These are phyloP conservation scores for Diophrys appendiculata DNA, from an alignment of 73 alveolate genomes.

Conservation along the genomic window DNA sequence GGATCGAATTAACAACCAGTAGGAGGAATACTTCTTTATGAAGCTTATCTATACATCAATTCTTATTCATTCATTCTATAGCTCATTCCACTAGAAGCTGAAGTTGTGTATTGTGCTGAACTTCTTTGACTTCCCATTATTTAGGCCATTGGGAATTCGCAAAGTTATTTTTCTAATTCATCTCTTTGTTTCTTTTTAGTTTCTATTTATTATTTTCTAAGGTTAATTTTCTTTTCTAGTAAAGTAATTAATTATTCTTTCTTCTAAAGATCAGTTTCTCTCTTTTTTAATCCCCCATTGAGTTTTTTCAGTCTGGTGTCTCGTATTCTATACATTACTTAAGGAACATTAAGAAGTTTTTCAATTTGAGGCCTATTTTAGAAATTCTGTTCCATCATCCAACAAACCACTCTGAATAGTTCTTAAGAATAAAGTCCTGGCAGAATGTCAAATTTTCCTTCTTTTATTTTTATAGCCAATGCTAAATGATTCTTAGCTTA, in stretches of 20 bases:
- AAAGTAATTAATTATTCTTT: conserved; percentile 61
- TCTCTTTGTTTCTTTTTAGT: conserved; percentile 19
- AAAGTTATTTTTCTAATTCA: conserved; percentile 26
- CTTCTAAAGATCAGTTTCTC: conserved; percentile 68
- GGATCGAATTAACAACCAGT: too few species aligned
- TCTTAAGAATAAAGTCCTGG: conserved; percentile 79
- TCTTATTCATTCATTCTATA: too few species aligned
- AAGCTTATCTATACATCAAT: too few species aligned
- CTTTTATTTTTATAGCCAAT: conserved; percentile 88
- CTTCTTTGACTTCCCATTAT: too few species aligned
- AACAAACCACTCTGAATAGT: conserved; percentile 64
- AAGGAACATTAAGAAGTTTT: conserved; percentile 73
- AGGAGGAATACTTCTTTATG: too few species aligned
- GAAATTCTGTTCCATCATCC: conserved; percentile 80
- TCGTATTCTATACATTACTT: conserved; percentile 71
- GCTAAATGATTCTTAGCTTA: conserved; percentile 86
- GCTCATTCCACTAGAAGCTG: too few species aligned
- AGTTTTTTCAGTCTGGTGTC: conserved; percentile 74
- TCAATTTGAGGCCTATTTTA: conserved; percentile 82
- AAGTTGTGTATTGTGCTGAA: too few species aligned
- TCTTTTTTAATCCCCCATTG: conserved; percentile 68
- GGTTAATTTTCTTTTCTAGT: conserved; percentile 52
- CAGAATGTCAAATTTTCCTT: conserved; percentile 89
- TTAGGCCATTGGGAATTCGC: too few species aligned
- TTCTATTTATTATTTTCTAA: conserved; percentile 81